Percentiles rank a stretch among this genome's conserved stretches.
Conservation (phyloP, 2,329 filamentous ascomycete species). For the Aspergillus sp. region DNA sequence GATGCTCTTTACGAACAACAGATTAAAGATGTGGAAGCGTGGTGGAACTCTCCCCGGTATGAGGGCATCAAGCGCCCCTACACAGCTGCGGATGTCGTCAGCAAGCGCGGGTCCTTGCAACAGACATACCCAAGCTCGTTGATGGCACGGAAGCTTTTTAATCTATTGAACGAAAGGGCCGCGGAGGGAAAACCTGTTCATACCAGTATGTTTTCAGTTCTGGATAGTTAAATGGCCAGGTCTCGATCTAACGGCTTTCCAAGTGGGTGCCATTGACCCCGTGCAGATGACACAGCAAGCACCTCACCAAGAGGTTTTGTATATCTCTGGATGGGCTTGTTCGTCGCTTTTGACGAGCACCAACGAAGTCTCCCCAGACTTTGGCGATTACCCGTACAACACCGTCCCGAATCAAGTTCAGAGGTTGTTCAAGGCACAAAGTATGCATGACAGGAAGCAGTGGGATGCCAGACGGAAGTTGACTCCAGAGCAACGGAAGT, state of each 20-base stretch:
- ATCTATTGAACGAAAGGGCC: slow-evolving; percentile 73
- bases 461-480: slow-evolving; percentile 82
- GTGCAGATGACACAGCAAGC: slow-evolving; percentile 99
- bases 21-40: slow-evolving; percentile 76
- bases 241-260: slow-evolving; percentile 7
- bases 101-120: slow-evolving; percentile 82
- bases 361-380: slow-evolving; percentile 96
- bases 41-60: slow-evolving; percentile 85
- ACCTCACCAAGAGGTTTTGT: slow-evolving; percentile 89
- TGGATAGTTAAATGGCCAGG: neutral
- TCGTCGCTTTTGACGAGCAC: slow-evolving; percentile 88
- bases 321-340: slow-evolving; percentile 96
- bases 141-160: slow-evolving; percentile 93
- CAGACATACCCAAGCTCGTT: slow-evolving; percentile 87
- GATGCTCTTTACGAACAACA: slow-evolving; percentile 82
- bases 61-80: slow-evolving; percentile 90
- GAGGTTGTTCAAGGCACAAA: slow-evolving; percentile 91
- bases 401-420: slow-evolving; percentile 98
- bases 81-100: slow-evolving; percentile 83
- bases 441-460: slow-evolving; percentile 93
- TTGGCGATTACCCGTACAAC: slow-evolving; percentile 98
- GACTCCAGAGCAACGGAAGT: slow-evolving; percentile 65
- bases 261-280: slow-evolving; percentile 97
- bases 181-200: slow-evolving; percentile 83
- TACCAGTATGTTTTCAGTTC: slow-evolving; percentile 58